phyloP scores from a whole-genome alignment of 176 grass and related monocot species.

The Avena eriantha region DNA sequence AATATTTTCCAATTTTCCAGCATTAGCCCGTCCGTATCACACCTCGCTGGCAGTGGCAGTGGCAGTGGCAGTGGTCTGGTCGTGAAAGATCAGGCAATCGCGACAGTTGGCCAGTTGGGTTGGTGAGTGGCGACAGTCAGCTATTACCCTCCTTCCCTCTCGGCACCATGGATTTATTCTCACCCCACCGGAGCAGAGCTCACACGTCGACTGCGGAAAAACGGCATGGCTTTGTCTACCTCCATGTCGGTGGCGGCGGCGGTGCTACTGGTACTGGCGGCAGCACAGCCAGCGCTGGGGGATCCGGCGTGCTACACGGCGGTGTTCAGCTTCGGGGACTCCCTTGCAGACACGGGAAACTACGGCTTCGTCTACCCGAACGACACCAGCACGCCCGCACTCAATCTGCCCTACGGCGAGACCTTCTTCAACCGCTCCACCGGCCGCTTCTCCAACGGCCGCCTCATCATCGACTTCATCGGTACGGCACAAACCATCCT shows the following conservation, averaged over 20 bases:
- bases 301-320: conserved; percentile 51
- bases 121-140: not conserved
- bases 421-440: conserved; percentile 75
- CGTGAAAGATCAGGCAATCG: too few species aligned
- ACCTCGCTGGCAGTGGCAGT: too few species aligned
- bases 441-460: conserved; percentile 80
- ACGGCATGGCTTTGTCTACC: not conserved
- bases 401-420: conserved; percentile 64
- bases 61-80: too few species aligned
- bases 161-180: not conserved
- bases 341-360: conserved; percentile 83
- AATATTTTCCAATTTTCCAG: too few species aligned
- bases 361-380: conserved; percentile 35
- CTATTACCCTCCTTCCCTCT: not conserved
- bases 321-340: conserved; percentile 83
- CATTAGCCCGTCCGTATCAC: too few species aligned
- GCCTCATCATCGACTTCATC: conserved; percentile 77
- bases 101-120: not conserved
- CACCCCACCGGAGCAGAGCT: not conserved
- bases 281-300: not conserved
- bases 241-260: not conserved
- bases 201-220: not conserved
- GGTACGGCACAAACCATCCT: conserved; percentile 34
- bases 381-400: conserved; percentile 37
- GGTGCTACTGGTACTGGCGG: not conserved